Conservation (phyloP, 2,329 filamentous ascomycete species). For the Dactylellina leptospora region DNA sequence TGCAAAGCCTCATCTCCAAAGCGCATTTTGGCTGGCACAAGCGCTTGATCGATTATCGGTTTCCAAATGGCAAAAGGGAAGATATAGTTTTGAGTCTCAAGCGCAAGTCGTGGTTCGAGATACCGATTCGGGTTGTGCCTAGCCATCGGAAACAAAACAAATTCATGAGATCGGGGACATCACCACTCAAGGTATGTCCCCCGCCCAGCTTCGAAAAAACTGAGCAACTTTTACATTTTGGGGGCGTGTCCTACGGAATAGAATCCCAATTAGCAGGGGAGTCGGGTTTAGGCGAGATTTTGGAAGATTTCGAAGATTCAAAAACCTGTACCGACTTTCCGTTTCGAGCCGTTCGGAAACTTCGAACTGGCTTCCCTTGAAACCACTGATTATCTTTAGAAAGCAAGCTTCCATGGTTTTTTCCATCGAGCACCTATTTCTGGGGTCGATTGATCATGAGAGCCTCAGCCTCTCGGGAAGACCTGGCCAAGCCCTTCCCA, state of each 20-base stretch:
- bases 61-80: background rate
- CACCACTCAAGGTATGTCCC: slow-evolving; percentile 20
- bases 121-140: background rate
- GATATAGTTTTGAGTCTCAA: slow-evolving; percentile 20
- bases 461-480: slow-evolving; percentile 50
- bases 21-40: slow-evolving; percentile 8
- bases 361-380: slow-evolving; percentile 30
- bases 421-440: slow-evolving; percentile 33
- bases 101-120: slow-evolving; percentile 8
- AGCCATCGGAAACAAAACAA: slow-evolving; percentile 19
- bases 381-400: slow-evolving; percentile 29
- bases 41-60: slow-evolving; percentile 30
- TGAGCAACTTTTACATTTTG: slow-evolving; percentile 5
- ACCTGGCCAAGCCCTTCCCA: slow-evolving; percentile 30
- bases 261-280: slow-evolving; percentile 26
- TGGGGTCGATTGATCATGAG: slow-evolving; percentile 44
- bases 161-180: slow-evolving; percentile 15
- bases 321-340: slow-evolving; percentile 39
- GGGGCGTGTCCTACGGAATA: background rate
- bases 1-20: slow-evolving; percentile 33
- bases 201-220: background rate
- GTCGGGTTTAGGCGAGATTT: slow-evolving; percentile 46
- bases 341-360: slow-evolving; percentile 42
- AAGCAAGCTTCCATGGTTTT: slow-evolving; percentile 14
- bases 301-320: slow-evolving; percentile 37